Base-by-base conservation (phyloP, 2,329 filamentous ascomycete species). In the Alternaria panax region DNA sequence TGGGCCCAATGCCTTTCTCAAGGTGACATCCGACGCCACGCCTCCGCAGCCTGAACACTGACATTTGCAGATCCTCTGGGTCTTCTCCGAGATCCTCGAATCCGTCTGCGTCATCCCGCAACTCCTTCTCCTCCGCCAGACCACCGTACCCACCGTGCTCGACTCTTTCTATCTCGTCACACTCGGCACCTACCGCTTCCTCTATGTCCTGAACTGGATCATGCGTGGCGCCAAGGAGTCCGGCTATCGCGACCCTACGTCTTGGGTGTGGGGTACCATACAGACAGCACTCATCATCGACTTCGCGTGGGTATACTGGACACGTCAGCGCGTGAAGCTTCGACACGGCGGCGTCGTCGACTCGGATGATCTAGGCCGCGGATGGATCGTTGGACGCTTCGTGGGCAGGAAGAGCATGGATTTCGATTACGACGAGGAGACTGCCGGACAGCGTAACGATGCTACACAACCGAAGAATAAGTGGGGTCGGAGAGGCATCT, bases 271-370 rank as follows among this genome's bases (percentile, higher is more conserved):
- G 72, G 94, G 94, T 56, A 81, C 96, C 60, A 83, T 98, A 25
- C 94, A 98, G 81, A 97, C 93, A 0, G 88, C 90, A 1, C 87
- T 97, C 42, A 97, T 97, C 78, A 77, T 93, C 68, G 94, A 98
- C 79, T 98, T 98, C 75, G 93, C 92, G 34, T 97, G 93, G 93
- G 93, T 98, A 1, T 98, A 98, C 83, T 97, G 92, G 82, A 91
- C 90, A 11, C 87, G 94, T 64, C 94, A 97, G 81, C 88, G 93
- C 57, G 93, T 98, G 73, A 97, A 97, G 88, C 88, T 98, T 16
- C 87, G 94, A 62, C 89, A 88, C 66, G 94, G 94, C 43, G 92
- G 92, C 7, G 85, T 97, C 18, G 92, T 98, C 14, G 94, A 98
- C 74, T 90, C 90, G 4, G 93, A 97, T 66, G 94, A 98, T 75